Evolutionary conservation across 306 rosid genomes (phyloP), one percentile per base, ranked within the genome.

Genomic region (Cicer cuneatum): DNA sequence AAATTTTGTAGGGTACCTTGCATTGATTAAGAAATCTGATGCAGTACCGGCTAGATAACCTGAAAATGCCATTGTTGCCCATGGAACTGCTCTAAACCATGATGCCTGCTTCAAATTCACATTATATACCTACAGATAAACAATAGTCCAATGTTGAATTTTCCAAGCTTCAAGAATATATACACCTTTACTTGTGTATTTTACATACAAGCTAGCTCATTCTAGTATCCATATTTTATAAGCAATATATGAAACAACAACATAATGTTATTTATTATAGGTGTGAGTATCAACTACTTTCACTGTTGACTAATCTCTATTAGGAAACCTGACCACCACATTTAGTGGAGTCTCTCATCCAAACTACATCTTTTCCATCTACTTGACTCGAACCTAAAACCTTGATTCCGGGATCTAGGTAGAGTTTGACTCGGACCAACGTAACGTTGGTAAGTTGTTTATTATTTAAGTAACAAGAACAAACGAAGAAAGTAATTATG

Each of bases 71-170:
- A 93, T 93, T 35, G 94, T 87, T 66, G 81, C 98, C 98, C 98
- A 93, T 14, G 98, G 98, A 89, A 88, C 86, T 0, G 97, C 98
- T 57, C 98, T 93, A 77, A 93, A 95, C 98, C 96, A 93, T 90
- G 98, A 93, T 33, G 98, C 98, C 67, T 89, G 95, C 87, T 87
- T 87, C 89, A 93, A 75, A 85, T 89, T 90, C 82, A 93, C 91
- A 88, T 81, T 81, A 81, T 86, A 91, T 66, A 91, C 96, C 97
- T 91, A n/a, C 35, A 78, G 9, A 46, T 21, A 9, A 8, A 8
- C 21, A 8, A 2, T 13, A 5, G 29, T 29, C n/a, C 63, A 72
- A 6, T 40, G 33, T 71, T 16, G 70, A 33, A 64, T 40, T 35
- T 47, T 83, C 52, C 39, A 45, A 7, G 61, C 38, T 60, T 68